Base-by-base conservation (phyloP, 371 early-diverging fungal genomes). In the Batrachochytrium dendrobatidis region DNA sequence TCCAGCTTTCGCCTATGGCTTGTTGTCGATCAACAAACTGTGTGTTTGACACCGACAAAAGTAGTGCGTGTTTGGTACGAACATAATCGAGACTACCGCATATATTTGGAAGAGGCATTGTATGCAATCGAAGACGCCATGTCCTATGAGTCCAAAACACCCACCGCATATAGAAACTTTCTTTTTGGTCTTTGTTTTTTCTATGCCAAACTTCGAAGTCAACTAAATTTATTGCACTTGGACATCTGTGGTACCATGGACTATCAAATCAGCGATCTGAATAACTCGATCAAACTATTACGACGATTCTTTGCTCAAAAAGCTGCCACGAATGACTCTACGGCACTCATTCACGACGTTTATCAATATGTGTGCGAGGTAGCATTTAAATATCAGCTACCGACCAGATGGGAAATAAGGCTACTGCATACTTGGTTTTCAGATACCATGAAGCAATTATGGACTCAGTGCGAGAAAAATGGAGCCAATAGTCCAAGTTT, bases 121-220 rank as follows among this genome's bases (percentile, higher is more conserved):
- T n/a, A 44, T 8, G 43, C 28, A 7, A 20, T 63, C 26, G 66
- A 58, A 44, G 63, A 63, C 34, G 33, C 62, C 53, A 55, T 17
- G 10, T 63, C 66, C 1, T 34, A 45, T 34, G 66, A 66, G 39
- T 62, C 62, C 54, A 61, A 57, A 24, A 29, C 49, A 5, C 28
- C 58, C 6, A 25, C 49, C 3, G 25, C 46, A 15, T 66, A 66
- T 34, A 35, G 59, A 22, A 63, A 31, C 18, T 12, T 31, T 1
- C 35, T 66, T 18, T 45, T 66, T 24, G 34, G 55, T 6, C 49
- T 62, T 25, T 26, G 56, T 46, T 3, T 20, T 35, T 25, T 53
- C 54, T 35, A 34, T 20, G 12, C 28, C 8, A 51, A 18, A 8
- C 18, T 54, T 8, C 51, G 39, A 8, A 12, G 10, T 1, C 1